These are phyloP conservation scores for Paragyromitra xinjiangensis DNA, from an alignment of 495 filamentous ascomycete species.

Conservation along the genomic window DNA sequence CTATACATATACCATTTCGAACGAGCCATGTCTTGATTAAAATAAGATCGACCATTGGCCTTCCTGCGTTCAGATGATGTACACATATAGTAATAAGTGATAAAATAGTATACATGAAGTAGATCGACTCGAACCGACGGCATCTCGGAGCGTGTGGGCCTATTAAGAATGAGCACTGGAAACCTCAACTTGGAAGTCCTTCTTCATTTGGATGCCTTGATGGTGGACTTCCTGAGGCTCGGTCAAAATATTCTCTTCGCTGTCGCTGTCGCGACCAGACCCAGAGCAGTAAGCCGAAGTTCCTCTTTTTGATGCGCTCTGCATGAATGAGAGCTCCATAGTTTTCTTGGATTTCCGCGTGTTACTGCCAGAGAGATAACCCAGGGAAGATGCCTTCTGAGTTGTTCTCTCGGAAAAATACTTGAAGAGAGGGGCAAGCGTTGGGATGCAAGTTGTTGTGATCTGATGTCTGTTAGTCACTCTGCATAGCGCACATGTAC, in stretches of 20 bases:
- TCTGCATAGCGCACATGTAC: neutral
- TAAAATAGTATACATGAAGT: conserved; percentile 21
- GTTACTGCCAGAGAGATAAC: conserved; percentile 30
- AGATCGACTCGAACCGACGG: conserved; percentile 24
- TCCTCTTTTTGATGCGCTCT: conserved; percentile 22
- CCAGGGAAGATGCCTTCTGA: conserved; percentile 40
- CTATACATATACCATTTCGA: conserved; percentile 4
- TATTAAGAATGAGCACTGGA: conserved; percentile 41
- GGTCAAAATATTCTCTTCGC: conserved; percentile 45
- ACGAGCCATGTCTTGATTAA: conserved; percentile 31
- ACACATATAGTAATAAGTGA: conserved; percentile 16
- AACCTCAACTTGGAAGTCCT: conserved; percentile 49
- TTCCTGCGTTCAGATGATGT: conserved; percentile 12
- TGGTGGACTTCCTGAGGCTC: conserved; percentile 15
- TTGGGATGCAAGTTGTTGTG: conserved; percentile 52
- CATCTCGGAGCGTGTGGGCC: neutral
- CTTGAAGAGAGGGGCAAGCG: conserved; percentile 47
- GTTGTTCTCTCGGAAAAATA: conserved; percentile 45
- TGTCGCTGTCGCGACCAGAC: conserved; percentile 22
- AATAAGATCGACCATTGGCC: conserved; percentile 18
- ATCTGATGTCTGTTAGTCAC: conserved; percentile 18
- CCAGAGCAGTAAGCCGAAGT: conserved; percentile 46
- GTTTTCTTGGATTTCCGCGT: conserved; percentile 23
- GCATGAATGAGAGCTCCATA: conserved; percentile 49
- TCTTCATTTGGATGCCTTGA: conserved; percentile 51